phyloP scores from a whole-genome alignment of 345 rosid genomes.

The Gossypium sturtianum region DNA sequence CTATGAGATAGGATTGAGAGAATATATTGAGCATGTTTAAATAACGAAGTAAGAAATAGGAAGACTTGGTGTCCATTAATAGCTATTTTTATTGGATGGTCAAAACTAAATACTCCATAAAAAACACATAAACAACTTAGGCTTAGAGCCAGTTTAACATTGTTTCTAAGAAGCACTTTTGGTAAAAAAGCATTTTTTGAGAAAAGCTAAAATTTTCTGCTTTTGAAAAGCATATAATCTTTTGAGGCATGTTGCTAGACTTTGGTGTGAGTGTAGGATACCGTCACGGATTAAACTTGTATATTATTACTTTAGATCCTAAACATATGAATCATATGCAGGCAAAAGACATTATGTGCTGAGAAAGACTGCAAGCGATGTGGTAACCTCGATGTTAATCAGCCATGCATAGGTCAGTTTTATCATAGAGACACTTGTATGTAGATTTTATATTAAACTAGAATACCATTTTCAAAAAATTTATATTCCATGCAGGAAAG shows the following conservation, averaged over 20 bases:
- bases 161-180: no score
- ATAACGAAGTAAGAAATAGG: not conserved
- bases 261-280: not conserved
- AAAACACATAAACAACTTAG: no score
- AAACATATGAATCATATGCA: not conserved
- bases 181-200: no score
- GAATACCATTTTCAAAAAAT: not conserved
- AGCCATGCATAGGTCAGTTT: conserved; percentile 34
- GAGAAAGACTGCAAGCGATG: conserved; percentile 41
- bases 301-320: not conserved
- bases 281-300: not conserved
- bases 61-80: not conserved
- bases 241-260: no score
- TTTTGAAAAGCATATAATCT: not conserved
- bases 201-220: no score
- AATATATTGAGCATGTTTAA: not conserved
- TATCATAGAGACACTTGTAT: not conserved
- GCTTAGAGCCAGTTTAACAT: no score
- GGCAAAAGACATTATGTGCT: conserved; percentile 39
- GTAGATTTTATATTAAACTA: not conserved
- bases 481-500: conserved; percentile 29
- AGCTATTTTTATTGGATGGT: not conserved
- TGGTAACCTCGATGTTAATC: conserved; percentile 26
- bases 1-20: not conserved
- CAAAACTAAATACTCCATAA: no score